Percentiles rank a stretch among this genome's conserved stretches.
These are phyloP conservation scores for Parsonsia alboflavescens DNA, from an alignment of 257 asterid species.

Conservation along the genomic window DNA sequence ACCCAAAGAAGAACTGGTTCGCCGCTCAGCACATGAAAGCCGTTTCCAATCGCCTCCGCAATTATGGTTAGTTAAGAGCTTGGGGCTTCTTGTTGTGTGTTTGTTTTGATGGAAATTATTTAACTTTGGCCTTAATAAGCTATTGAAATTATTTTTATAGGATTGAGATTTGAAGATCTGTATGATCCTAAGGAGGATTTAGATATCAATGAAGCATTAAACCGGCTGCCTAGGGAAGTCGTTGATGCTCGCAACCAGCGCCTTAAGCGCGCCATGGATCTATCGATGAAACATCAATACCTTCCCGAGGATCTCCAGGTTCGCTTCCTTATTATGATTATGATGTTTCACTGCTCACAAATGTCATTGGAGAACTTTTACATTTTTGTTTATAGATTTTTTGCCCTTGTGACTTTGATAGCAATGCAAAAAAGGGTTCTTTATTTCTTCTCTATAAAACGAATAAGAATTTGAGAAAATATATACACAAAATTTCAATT, in stretches of 20 bases:
- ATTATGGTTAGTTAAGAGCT: constrained; percentile 20
- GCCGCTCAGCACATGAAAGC: constrained; percentile 32
- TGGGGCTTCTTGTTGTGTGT: not conserved
- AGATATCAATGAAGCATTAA: constrained; percentile 24
- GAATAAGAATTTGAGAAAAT: not conserved
- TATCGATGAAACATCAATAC: constrained; percentile 24
- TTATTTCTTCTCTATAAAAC: not conserved
- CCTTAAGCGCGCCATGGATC: constrained; percentile 25
- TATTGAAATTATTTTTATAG: not conserved
- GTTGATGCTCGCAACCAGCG: constrained; percentile 29
- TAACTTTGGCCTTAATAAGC: not conserved
- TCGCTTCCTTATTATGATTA: not conserved
- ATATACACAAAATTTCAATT: not conserved
- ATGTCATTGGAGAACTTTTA: not conserved
- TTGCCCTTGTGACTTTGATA: not conserved
- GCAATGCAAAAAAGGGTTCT: not conserved
- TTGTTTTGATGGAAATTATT: not conserved
- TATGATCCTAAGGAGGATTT: constrained; percentile 22
- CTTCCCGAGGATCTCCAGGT: constrained; percentile 21
- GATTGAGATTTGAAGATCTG: constrained; percentile 20
- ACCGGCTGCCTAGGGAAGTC: constrained; percentile 22
- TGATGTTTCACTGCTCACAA: not conserved
- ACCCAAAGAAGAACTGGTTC: constrained; percentile 20
- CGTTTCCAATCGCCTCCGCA: constrained; percentile 30
- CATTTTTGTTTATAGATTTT: not conserved